Conservation (phyloP, 768 basidiomycete genomes). For the Gautieria morchelliformis region DNA sequence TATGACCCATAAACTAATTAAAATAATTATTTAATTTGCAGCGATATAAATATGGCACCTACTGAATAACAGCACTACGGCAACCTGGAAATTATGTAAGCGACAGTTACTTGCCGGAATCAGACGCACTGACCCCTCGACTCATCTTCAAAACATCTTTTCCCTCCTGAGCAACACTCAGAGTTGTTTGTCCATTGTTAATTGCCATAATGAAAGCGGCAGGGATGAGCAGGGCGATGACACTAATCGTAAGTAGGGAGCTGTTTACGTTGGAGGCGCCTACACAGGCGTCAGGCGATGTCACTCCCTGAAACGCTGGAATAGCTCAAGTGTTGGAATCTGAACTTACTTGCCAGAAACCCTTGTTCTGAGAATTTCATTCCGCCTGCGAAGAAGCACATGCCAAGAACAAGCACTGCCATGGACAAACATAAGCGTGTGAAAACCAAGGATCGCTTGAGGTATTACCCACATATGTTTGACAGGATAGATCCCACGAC, state of each 20-base stretch:
- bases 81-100: slow-evolving; percentile 35
- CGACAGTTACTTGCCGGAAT: neutral
- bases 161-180: slow-evolving; percentile 22
- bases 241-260: slow-evolving; percentile 67
- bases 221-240: slow-evolving; percentile 69
- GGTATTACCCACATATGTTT: slow-evolving; percentile 50
- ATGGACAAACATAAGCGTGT: slow-evolving; percentile 5
- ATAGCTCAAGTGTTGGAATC: neutral
- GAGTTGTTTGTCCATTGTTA: neutral
- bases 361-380: slow-evolving; percentile 71
- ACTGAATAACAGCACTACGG: slow-evolving; percentile 73
- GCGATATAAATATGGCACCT: slow-evolving; percentile 16
- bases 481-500: slow-evolving; percentile 79
- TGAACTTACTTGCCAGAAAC: slow-evolving; percentile 55
- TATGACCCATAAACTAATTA: slow-evolving; percentile 59
- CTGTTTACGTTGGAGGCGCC: slow-evolving; percentile 68
- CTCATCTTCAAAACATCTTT: slow-evolving; percentile 58
- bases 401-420: slow-evolving; percentile 70
- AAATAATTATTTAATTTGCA: neutral
- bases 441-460: no score
- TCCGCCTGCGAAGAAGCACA: slow-evolving; percentile 88
- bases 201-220: slow-evolving; percentile 9
- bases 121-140: slow-evolving; percentile 48
- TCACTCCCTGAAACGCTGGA: neutral
- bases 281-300: slow-evolving; percentile 16